A percentile compares a stretch with the other conserved stretches of the same genome.
Evolutionary conservation across 495 filamentous ascomycete genomes (phyloP).

Genomic region (Halenospora varia): DNA sequence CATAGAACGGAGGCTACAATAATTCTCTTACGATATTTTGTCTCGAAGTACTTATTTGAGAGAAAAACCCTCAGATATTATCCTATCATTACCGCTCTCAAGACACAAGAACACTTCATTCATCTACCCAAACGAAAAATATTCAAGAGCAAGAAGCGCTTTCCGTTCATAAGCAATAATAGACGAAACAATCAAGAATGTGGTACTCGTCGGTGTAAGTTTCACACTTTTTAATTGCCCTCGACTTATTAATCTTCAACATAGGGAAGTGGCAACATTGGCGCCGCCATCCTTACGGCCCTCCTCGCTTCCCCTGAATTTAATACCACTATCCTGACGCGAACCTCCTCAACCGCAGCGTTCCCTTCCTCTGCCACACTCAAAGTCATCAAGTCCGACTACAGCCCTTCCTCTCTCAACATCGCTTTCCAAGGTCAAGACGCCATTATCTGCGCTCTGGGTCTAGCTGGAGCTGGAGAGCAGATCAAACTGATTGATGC

Average conservation of each 20-base stretch:
- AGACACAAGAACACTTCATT: too few relatives aligned
- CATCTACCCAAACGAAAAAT: too few relatives aligned
- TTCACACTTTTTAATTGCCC: neutral
- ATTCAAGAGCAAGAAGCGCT: too few relatives aligned
- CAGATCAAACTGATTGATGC: conserved; percentile 55
- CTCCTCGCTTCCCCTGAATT: neutral
- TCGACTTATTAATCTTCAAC: neutral
- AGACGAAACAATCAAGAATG: neutral
- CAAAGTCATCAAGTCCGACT: conserved; percentile 47
- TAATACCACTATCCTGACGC: conserved; percentile 42
- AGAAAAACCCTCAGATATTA: too few relatives aligned
- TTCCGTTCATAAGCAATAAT: too few relatives aligned
- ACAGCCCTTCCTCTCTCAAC: conserved; percentile 40
- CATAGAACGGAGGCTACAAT: too few relatives aligned
- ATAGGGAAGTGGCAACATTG: conserved; percentile 1
- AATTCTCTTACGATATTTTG: too few relatives aligned
- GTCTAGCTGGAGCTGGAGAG: conserved; percentile 25
- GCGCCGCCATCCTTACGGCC: neutral
- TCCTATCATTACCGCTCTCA: too few relatives aligned
- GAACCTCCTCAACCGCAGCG: conserved; percentile 36
- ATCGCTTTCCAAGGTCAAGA: conserved; percentile 48
- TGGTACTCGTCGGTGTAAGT: neutral
- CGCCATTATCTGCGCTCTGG: conserved; percentile 51
- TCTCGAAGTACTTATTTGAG: too few relatives aligned
- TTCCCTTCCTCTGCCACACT: conserved; percentile 31